Evolutionary conservation across 768 basidiomycete genomes (phyloP), one percentile per base, ranked within the genome.

Genomic region (Hygrocybe coccinea): DNA sequence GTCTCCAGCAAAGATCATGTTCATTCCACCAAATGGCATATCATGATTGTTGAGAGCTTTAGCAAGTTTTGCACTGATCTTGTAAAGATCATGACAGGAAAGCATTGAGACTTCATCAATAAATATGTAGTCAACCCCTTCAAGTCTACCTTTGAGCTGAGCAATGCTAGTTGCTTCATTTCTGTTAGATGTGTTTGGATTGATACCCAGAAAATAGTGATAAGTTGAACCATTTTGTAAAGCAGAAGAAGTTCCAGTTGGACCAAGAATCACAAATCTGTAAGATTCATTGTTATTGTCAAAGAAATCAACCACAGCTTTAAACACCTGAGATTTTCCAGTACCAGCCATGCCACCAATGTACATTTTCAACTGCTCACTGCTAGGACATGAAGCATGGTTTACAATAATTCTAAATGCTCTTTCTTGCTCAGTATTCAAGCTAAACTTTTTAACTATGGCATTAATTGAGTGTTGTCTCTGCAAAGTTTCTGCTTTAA

Each of bases 61-160:
- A 2, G 66, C 52, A 2, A 74, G 47, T 14, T 64, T 53, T 0
- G 59, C 56, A 55, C 67, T 67, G 21, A 72, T 71, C 10, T 52
- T 52, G 50, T 67, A 69, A 43, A 74, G 22, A 6, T 73, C 71
- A 29, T 53, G 53, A 54, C 71, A 73, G 0, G 64, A 59, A 2
- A 77, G 37, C 76, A 79, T 79, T 0, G 75, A 77, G 0, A 78
- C 62, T 50, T 79, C 75, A 64, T 78, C 73, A 12, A 77, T 56
- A 43, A 78, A 75, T 3, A 77, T 60, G 59, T 74, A 74, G 0
- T 75, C 64, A 9, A 76, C 69, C 19, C 69, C 63, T n/a, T 59
- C 17, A 9, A 73, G 41, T 17, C 60, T 37, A 29, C 29, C 29
- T 29, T 29, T 29, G 29, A 29, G 29, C 29, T 52, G 35, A 39